Evolutionary conservation across 176 grass and related monocot genomes (phyloP).

Genomic region (Typha latifolia): DNA sequence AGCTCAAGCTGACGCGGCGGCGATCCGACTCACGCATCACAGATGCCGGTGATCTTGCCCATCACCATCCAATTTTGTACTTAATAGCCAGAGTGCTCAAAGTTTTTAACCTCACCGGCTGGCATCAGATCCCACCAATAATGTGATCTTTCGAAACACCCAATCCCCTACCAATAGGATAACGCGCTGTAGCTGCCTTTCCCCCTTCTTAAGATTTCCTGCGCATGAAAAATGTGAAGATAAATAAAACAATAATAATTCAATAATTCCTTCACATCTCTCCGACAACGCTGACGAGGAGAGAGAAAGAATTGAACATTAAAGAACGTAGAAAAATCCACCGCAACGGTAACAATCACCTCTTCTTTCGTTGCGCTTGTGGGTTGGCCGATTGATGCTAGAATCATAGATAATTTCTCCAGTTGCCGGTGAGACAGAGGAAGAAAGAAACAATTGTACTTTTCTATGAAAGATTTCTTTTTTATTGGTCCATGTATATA

Average conservation of each 20-base stretch:
- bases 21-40: no score
- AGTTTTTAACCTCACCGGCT: background rate
- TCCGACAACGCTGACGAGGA: slow-evolving; percentile 19
- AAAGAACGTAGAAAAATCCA: background rate
- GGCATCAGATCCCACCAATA: background rate
- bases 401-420: background rate
- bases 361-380: background rate
- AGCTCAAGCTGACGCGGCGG: no score
- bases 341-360: background rate
- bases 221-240: background rate
- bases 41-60: no score
- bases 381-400: background rate
- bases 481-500: background rate
- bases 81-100: background rate
- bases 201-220: background rate
- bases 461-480: no score
- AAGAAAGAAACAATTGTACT: no score
- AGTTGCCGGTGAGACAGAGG: no score
- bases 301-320: background rate
- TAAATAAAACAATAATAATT: background rate
- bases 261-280: background rate
- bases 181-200: background rate
- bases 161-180: background rate
- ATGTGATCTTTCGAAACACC: background rate
- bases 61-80: no score